Evolutionary conservation across 495 filamentous ascomycete species (phyloP).

Genomic region (Gamarada debralockiae): DNA sequence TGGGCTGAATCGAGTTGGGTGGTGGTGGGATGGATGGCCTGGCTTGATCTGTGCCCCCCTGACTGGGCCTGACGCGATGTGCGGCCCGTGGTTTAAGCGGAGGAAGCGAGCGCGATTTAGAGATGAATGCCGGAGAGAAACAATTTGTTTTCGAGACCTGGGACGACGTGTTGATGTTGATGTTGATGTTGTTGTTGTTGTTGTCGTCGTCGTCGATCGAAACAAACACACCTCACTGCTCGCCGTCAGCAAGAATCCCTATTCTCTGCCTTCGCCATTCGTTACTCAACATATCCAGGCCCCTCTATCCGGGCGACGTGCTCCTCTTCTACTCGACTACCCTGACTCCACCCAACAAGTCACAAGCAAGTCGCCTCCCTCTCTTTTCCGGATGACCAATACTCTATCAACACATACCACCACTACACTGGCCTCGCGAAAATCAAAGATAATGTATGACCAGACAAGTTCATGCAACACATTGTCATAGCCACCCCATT

Average conservation of each 20-base stretch:
- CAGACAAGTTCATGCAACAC: background rate
- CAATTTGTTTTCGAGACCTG: too few species aligned
- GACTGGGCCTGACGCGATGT: background rate
- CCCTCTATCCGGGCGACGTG: conserved; percentile 16
- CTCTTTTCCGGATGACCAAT: conserved; percentile 15
- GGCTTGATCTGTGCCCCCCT: background rate
- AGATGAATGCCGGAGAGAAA: too few species aligned
- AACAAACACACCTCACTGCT: background rate
- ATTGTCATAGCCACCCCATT: background rate
- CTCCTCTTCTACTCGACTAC: conserved; percentile 14
- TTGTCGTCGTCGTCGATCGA: too few species aligned
- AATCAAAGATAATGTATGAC: conserved; percentile 9
- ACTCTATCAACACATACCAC: conserved; percentile 18
- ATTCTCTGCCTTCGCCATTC: too few species aligned
- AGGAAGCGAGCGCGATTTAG: too few species aligned
- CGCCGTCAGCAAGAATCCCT: background rate
- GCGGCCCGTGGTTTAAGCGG: too few species aligned
- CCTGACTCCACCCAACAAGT: background rate
- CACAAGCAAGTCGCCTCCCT: conserved; percentile 5
- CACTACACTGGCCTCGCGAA: background rate
- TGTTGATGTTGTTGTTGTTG: too few species aligned
- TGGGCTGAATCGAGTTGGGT: background rate
- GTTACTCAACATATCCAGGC: background rate
- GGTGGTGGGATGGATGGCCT: background rate
- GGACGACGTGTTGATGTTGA: too few species aligned